These are phyloP conservation scores for Protomyces lactucae-debilis DNA, from an alignment of 1,139 yeast species.

Conservation along the genomic window DNA sequence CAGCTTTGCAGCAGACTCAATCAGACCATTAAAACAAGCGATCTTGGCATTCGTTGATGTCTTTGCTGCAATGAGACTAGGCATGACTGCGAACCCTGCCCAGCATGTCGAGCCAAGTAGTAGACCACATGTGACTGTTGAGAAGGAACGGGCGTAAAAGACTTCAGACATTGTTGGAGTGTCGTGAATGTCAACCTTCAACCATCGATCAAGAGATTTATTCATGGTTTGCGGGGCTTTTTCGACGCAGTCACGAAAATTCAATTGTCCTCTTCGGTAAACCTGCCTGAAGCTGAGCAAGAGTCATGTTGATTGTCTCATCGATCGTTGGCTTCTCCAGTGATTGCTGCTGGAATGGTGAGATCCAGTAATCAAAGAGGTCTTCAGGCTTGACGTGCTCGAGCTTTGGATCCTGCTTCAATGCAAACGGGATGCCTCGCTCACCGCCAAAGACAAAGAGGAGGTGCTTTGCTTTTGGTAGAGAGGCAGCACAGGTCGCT, in stretches of 20 bases:
- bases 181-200: too few relatives aligned
- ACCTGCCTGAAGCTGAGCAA: slow-evolving; percentile 11
- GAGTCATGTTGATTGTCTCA: slow-evolving; percentile 28
- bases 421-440: slow-evolving; percentile 26
- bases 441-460: slow-evolving; percentile 29
- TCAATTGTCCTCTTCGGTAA: background rate
- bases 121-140: slow-evolving; percentile 20
- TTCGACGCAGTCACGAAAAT: background rate
- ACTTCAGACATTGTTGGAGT: background rate
- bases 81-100: slow-evolving; percentile 23
- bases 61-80: slow-evolving; percentile 12
- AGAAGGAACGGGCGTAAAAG: slow-evolving; percentile 10
- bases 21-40: slow-evolving; percentile 14
- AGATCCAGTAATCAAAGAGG: slow-evolving; percentile 29
- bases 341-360: slow-evolving; percentile 27
- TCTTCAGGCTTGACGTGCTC: slow-evolving; percentile 24
- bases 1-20: slow-evolving; percentile 3
- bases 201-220: too few relatives aligned
- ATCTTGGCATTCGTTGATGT: slow-evolving; percentile 13
- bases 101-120: slow-evolving; percentile 17
- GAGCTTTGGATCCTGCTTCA: slow-evolving; percentile 26
- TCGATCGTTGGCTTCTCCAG: slow-evolving; percentile 25
- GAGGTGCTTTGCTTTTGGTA: slow-evolving; percentile 25
- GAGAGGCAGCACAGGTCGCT: background rate
- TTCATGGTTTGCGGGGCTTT: background rate